Evolutionary conservation across 805 yeast species (phyloP).

Genomic region (Zygoascus ofunaensis): DNA sequence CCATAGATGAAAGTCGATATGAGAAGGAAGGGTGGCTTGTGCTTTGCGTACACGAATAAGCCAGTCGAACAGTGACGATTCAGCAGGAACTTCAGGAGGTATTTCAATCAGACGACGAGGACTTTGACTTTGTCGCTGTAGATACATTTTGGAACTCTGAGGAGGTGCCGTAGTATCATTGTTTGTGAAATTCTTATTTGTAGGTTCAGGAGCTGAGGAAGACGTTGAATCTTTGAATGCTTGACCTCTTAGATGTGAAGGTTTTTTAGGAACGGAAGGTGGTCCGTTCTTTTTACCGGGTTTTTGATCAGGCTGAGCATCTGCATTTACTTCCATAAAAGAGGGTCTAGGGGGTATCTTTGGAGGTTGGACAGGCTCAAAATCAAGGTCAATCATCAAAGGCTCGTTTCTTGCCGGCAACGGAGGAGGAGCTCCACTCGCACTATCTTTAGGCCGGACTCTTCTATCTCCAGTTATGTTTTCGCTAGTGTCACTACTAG

Average conservation of each 20-base stretch:
- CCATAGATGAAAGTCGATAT: slow-evolving; percentile 2
- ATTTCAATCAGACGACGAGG: not conserved
- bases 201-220: not conserved
- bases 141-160: too few relatives aligned
- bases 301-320: slow-evolving; percentile 13
- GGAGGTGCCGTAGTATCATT: not conserved
- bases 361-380: slow-evolving; percentile 4
- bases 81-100: not conserved
- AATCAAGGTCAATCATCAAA: slow-evolving; percentile 18
- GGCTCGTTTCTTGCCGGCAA: not conserved
- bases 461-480: too few relatives aligned
- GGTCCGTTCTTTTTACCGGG: slow-evolving; percentile 1
- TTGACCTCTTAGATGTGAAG: not conserved
- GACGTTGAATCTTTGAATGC: not conserved
- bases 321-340: not conserved
- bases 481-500: too few relatives aligned
- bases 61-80: slow-evolving; percentile 3
- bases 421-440: slow-evolving; percentile 4
- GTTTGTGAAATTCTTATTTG: not conserved
- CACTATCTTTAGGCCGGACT: too few relatives aligned
- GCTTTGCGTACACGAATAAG: not conserved
- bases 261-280: slow-evolving; percentile 6
- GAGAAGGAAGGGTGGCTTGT: not conserved
- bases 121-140: too few relatives aligned
- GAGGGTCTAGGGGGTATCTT: slow-evolving; percentile 9